Conservation (phyloP, 176 grass and related monocot species). For the Aegilops tauschii region DNA sequence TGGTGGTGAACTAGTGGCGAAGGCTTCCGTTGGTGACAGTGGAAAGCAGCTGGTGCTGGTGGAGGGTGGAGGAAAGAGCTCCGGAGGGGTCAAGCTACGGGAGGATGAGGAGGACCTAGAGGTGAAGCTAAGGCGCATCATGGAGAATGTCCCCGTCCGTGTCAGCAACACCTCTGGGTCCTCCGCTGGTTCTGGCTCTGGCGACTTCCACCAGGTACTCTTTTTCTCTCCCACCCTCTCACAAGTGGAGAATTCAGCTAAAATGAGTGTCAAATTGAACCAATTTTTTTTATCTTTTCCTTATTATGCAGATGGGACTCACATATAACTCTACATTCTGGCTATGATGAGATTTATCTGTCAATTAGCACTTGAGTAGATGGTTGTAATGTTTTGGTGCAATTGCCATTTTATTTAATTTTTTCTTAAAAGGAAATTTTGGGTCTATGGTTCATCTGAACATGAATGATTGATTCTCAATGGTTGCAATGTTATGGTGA, state of each 20-base stretch:
- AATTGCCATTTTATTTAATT: background rate
- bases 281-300: background rate
- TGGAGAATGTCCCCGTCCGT: conserved; percentile 79
- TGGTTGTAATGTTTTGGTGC: background rate
- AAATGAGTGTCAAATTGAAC: background rate
- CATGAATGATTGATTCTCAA: background rate
- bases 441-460: background rate
- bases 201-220: conserved; percentile 91
- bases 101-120: conserved; percentile 93
- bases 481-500: background rate
- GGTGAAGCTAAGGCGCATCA: conserved; percentile 92
- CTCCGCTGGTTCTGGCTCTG: conserved; percentile 88
- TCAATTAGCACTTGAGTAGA: conserved; percentile 3
- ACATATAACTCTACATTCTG: background rate
- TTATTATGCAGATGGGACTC: background rate
- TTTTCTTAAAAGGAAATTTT: no score
- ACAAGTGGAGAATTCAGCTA: background rate
- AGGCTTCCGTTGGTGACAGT: conserved; percentile 19
- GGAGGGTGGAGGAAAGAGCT: conserved; percentile 31
- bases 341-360: background rate
- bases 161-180: conserved; percentile 93
- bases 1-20: conserved; percentile 32
- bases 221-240: background rate
- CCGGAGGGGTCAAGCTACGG: conserved; percentile 66
- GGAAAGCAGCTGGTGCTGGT: conserved; percentile 49